A percentile compares a stretch with the other conserved stretches of the same genome.
Conservation (phyloP, 495 filamentous ascomycete species). For the Chaetomidium leptoderma region DNA sequence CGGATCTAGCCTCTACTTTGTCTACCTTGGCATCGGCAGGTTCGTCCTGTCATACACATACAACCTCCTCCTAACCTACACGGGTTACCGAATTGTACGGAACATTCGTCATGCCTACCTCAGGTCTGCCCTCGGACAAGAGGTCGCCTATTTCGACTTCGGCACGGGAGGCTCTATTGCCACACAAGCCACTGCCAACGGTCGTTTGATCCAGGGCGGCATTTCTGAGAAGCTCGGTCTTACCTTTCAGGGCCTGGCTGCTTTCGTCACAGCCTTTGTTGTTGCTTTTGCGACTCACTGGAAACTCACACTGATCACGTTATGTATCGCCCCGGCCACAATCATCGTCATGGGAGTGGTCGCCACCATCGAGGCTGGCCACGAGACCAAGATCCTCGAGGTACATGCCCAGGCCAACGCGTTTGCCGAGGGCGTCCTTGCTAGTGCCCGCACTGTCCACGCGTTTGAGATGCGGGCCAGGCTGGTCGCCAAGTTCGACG, state of each 20-base stretch:
- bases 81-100: conserved; percentile 28
- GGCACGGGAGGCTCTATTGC: conserved; percentile 83
- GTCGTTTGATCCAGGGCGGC: conserved; percentile 76
- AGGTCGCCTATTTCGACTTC: conserved; percentile 80
- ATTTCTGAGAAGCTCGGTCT: conserved; percentile 81
- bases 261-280: conserved; percentile 79
- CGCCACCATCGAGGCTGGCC: conserved; percentile 66
- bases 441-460: conserved; percentile 78
- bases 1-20: conserved; percentile 39
- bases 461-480: conserved; percentile 85
- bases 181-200: conserved; percentile 81
- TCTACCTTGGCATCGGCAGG: conserved; percentile 53
- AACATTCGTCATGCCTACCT: conserved; percentile 38
- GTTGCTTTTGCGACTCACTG: conserved; percentile 82
- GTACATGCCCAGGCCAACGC: conserved; percentile 73
- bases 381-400: conserved; percentile 66
- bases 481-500: conserved; percentile 73
- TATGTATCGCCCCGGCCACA: conserved; percentile 68
- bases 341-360: conserved; percentile 63
- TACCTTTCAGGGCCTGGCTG: conserved; percentile 64
- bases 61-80: conserved; percentile 22
- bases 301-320: conserved; percentile 74
- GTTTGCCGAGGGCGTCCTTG: conserved; percentile 86
- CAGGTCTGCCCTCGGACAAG: conserved; percentile 33
- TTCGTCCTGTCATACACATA: conserved; percentile 46